Percentiles rank a stretch among this genome's conserved stretches.
These are phyloP conservation scores for Nyctanthes arbortristis DNA, from an alignment of 257 asterid genomes.

Conservation along the genomic window DNA sequence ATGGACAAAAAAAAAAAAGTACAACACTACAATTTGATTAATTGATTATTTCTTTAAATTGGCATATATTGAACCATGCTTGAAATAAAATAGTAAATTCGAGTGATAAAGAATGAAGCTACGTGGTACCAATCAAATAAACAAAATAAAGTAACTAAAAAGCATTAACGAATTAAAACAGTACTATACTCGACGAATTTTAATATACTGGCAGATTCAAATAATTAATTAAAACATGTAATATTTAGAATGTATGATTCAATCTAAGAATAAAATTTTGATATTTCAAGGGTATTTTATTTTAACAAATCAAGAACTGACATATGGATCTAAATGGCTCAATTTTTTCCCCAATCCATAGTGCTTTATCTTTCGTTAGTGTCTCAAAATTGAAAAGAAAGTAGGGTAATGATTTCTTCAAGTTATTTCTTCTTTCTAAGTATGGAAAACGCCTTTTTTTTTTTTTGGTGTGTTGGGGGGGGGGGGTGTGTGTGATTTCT, in stretches of 20 bases:
- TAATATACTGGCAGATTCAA: neutral
- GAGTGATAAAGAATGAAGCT: neutral
- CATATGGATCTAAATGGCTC: too few relatives aligned
- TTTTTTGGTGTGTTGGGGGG: too few relatives aligned
- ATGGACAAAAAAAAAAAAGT: neutral
- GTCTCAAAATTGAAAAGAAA: neutral
- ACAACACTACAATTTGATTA: too few relatives aligned
- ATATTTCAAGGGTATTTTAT: too few relatives aligned
- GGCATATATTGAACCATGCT: neutral
- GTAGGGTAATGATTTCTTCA: neutral
- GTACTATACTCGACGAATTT: neutral
- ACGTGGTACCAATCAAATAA: neutral
- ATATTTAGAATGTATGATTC: neutral
- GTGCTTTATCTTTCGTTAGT: neutral
- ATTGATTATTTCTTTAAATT: too few relatives aligned
- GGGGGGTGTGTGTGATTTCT: too few relatives aligned
- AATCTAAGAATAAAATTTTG: too few relatives aligned
- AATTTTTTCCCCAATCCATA: too few relatives aligned
- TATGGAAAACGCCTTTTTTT: neutral
- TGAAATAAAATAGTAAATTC: slow-evolving; percentile 3
- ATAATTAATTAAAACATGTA: neutral
- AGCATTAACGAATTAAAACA: too few relatives aligned
- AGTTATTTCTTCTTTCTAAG: neutral
- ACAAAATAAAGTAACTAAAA: neutral
- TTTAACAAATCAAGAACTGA: too few relatives aligned